Base-by-base conservation (phyloP, 1,284 basidiomycete genomes). In the Filobasidium uniguttulatum region DNA sequence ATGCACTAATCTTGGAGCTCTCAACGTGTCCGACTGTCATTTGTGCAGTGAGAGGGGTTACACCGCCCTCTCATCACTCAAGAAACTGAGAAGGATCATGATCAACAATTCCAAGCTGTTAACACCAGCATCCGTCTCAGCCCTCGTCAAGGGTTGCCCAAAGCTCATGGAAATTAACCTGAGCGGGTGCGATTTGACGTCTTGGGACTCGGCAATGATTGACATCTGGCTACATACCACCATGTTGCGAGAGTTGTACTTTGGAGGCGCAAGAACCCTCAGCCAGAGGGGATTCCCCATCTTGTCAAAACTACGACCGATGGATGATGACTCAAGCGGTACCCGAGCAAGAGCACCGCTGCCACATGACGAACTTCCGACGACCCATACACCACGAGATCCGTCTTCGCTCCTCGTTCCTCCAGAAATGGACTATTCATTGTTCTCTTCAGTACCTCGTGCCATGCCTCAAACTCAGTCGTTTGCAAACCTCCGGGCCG, bases 121-220 rank as follows among this genome's bases (percentile, higher is more conserved):
- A 34, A 83, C 86, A 9, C 85, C 93, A 60, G 67, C 73, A 22
- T 87, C 85, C 5, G 71, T 99, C 28, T 67, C 80, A 46, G 80
- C 82, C 1, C 74, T 98, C 22, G 91, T 90, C 0, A 62, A 69
- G 33, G 74, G 76, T 6, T 96, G 91, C 62, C 85, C 87, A 0
- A 76, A 90, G 31, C 75, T 99, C 17, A 77, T 98, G 48, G 94
- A 99, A 69, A 81, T 96, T 57, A 94, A 98, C 68, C 78, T 98
- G 56, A 83, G 88, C 60, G 76, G 81, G 55, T 91, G 90, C 70
- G 75, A 75, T 49, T 77, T 97, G 61, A 83, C 86, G 10, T n/a
- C n/a, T n/a, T n/a, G n/a, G n/a, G 82, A 96, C 63, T 65, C 73
- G 19, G 76, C 86, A 33, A 75, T 90, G 45, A 81, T 87, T 48